A percentile compares a stretch with the other conserved stretches of the same genome.
Conservation (phyloP, 208 protist genomes). For the Crithidia acanthocephali region DNA sequence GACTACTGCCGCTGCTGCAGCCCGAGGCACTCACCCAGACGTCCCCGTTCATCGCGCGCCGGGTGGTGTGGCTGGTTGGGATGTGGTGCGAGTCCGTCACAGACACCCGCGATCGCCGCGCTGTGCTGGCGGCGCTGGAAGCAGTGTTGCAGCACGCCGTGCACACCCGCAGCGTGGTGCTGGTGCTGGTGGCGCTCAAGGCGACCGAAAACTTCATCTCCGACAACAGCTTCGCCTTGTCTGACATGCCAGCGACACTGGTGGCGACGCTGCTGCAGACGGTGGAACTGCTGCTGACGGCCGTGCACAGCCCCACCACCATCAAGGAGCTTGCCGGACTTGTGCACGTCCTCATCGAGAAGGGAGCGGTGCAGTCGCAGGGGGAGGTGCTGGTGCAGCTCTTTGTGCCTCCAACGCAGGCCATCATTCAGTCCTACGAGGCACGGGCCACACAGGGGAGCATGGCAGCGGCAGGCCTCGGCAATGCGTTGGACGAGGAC, state of each 20-base stretch:
- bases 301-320: conserved; percentile 40
- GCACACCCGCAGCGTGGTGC: conserved; percentile 33
- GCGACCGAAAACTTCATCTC: conserved; percentile 72
- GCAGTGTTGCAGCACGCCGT: conserved; percentile 42
- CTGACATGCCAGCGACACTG: conserved; percentile 52
- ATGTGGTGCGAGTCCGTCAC: conserved; percentile 88
- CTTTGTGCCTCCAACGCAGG: conserved; percentile 48
- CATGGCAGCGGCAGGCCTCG: background rate
- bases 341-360: conserved; percentile 63
- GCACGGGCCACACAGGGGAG: conserved; percentile 1
- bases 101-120: conserved; percentile 30
- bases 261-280: conserved; percentile 51
- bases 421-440: conserved; percentile 28
- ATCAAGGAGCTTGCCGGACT: conserved; percentile 57
- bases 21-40: conserved; percentile 13
- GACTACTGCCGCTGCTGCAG: conserved; percentile 72
- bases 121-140: conserved; percentile 60
- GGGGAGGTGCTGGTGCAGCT: conserved; percentile 63
- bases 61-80: conserved; percentile 84
- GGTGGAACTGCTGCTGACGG: conserved; percentile 53
- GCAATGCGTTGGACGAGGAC: background rate
- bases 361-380: conserved; percentile 36
- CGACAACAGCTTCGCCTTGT: conserved; percentile 54
- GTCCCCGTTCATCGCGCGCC: conserved; percentile 67
- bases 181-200: conserved; percentile 59